Evolutionary conservation across 2,329 filamentous ascomycete species (phyloP).

Genomic region (Colletotrichum sp.): DNA sequence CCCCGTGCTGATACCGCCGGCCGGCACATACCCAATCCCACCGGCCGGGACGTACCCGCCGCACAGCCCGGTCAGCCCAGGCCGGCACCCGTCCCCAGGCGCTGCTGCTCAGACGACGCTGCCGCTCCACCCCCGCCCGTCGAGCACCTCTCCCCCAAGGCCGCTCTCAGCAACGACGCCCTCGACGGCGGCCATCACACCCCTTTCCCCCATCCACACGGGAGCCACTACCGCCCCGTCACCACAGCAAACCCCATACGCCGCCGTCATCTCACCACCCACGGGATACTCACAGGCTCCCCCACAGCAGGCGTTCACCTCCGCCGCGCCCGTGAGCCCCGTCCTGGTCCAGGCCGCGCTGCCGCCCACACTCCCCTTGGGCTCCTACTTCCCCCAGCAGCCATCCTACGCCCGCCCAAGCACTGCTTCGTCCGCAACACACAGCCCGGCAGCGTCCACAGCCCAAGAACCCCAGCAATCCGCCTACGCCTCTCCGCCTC

Average conservation of each 20-base stretch:
- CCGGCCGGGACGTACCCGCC: background rate
- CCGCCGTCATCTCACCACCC: background rate
- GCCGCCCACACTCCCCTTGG: background rate
- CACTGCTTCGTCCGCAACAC: background rate
- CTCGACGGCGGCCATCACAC: background rate
- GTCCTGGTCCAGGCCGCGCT: background rate
- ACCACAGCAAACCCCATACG: background rate
- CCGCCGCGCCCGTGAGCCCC: background rate
- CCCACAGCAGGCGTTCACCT: background rate
- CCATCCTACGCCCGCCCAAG: constrained; percentile 2
- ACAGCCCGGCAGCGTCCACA: background rate
- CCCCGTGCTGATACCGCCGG: background rate
- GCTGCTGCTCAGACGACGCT: background rate
- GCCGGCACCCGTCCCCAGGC: background rate
- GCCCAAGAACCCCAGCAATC: background rate
- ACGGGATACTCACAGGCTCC: background rate
- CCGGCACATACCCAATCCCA: background rate
- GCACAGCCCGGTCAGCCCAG: background rate
- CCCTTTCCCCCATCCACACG: background rate
- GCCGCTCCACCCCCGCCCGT: background rate
- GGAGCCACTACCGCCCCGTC: background rate
- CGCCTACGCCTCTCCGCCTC: constrained; percentile 5
- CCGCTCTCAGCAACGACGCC: background rate
- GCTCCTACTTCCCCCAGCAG: constrained; percentile 16
- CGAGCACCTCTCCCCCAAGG: background rate